These are phyloP conservation scores for Talaromyces borbonicus DNA, from an alignment of 495 filamentous ascomycete species.

Conservation along the genomic window DNA sequence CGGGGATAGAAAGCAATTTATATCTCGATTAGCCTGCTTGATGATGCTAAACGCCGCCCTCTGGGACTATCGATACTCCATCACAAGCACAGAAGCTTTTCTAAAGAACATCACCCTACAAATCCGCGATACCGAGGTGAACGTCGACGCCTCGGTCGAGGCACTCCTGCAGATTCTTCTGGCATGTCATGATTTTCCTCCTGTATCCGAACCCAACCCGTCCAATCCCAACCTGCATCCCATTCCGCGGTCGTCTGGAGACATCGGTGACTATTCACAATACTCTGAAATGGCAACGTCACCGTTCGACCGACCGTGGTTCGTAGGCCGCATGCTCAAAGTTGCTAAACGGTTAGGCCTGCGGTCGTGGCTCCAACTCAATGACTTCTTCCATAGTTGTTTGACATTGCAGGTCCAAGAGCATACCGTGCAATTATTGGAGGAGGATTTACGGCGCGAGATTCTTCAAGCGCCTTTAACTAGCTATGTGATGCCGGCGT, in stretches of 20 bases:
- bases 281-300: slow-evolving; percentile 19
- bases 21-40: slow-evolving; percentile 22
- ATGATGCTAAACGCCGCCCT: slow-evolving; percentile 31
- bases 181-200: slow-evolving; percentile 22
- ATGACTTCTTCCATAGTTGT: slow-evolving; percentile 25
- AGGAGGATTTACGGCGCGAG: slow-evolving; percentile 23
- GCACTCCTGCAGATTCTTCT: slow-evolving; percentile 32
- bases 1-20: slow-evolving; percentile 28
- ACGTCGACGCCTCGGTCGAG: slow-evolving; percentile 27
- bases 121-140: slow-evolving; percentile 27
- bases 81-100: slow-evolving; percentile 18
- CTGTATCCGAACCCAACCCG: neutral
- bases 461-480: slow-evolving; percentile 28
- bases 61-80: slow-evolving; percentile 31
- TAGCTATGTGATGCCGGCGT: slow-evolving; percentile 25
- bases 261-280: slow-evolving; percentile 20
- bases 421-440: slow-evolving; percentile 17
- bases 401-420: slow-evolving; percentile 22
- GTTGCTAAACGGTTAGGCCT: slow-evolving; percentile 28
- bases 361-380: slow-evolving; percentile 23
- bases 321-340: slow-evolving; percentile 32
- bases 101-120: slow-evolving; percentile 20
- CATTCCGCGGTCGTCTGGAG: neutral
- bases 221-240: neutral
- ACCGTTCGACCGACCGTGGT: slow-evolving; percentile 29